phyloP scores from a whole-genome alignment of 345 rosid species.

The Salix suchowensis region DNA sequence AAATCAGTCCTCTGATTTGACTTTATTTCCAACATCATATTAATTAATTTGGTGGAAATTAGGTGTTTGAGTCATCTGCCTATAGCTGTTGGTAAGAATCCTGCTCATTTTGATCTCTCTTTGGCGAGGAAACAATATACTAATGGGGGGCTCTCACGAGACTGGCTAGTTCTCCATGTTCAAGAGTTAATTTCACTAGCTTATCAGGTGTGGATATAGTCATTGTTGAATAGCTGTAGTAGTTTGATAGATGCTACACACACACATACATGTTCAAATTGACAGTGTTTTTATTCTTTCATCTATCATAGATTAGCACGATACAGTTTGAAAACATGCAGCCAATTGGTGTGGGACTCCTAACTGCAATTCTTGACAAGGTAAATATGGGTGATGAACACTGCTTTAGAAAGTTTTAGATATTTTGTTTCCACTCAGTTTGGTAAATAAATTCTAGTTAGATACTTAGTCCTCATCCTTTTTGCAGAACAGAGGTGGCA shows the following conservation, averaged over 20 bases:
- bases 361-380: slow-evolving; percentile 75
- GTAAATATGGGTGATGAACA: slow-evolving; percentile 32
- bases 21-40: slow-evolving; percentile 1
- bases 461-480: too few species aligned
- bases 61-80: slow-evolving; percentile 96
- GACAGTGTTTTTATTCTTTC: slow-evolving; percentile 7
- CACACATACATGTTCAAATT: background rate
- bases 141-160: slow-evolving; percentile 41
- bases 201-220: slow-evolving; percentile 65
- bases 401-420: background rate
- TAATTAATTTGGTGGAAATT: slow-evolving; percentile 17
- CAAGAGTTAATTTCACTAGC: slow-evolving; percentile 91
- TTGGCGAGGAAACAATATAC: slow-evolving; percentile 58
- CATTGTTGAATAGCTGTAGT: slow-evolving; percentile 9
- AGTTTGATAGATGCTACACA: slow-evolving; percentile 2
- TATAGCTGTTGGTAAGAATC: slow-evolving; percentile 70
- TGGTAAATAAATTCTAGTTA: background rate
- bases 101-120: slow-evolving; percentile 84
- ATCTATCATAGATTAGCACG: slow-evolving; percentile 71
- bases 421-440: background rate
- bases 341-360: slow-evolving; percentile 85
- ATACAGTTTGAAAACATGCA: slow-evolving; percentile 93
- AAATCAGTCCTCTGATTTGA: background rate
- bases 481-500: background rate
- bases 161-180: slow-evolving; percentile 83